phyloP scores from a whole-genome alignment of 352 stramenopile species.

The Phytophthora foliorum region DNA sequence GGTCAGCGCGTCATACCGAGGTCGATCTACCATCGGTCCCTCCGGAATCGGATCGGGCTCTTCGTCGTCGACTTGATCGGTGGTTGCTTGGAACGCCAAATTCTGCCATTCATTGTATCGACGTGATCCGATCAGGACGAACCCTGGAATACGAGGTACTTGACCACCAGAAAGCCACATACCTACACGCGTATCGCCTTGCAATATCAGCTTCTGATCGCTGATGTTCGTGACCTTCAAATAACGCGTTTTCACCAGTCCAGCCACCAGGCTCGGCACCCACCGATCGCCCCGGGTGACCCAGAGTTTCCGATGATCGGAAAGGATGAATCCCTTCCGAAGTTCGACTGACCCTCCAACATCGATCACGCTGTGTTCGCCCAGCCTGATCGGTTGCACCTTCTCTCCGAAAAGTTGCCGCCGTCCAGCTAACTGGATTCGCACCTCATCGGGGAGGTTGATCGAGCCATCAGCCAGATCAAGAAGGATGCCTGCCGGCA shows the following conservation, averaged over 20 bases:
- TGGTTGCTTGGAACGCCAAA: neutral
- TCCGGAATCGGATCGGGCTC: no score
- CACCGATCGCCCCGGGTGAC: conserved; percentile 1
- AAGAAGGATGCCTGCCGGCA: conserved; percentile 7
- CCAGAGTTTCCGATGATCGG: conserved; percentile 13
- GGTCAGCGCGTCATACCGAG: neutral
- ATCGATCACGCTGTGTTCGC: no score
- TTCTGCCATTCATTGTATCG: conserved; percentile 13
- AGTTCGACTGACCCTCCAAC: no score
- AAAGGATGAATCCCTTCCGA: no score
- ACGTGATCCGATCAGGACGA: conserved; percentile 5
- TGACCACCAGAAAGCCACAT: conserved; percentile 15
- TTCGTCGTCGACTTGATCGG: neutral
- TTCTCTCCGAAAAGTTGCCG: conserved; percentile 1
- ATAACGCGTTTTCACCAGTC: conserved; percentile 3
- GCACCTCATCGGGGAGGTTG: conserved; percentile 21
- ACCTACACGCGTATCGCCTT: neutral
- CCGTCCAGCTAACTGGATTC: neutral
- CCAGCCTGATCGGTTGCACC: no score
- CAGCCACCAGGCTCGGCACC: conserved; percentile 7
- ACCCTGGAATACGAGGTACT: conserved; percentile 14
- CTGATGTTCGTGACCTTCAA: conserved; percentile 20
- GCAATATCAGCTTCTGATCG: neutral
- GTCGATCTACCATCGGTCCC: neutral
- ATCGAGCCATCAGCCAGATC: conserved; percentile 17